A percentile compares a stretch with the other conserved stretches of the same genome.
Conservation (phyloP, 495 filamentous ascomycete species). For the Neurospora hispaniola region DNA sequence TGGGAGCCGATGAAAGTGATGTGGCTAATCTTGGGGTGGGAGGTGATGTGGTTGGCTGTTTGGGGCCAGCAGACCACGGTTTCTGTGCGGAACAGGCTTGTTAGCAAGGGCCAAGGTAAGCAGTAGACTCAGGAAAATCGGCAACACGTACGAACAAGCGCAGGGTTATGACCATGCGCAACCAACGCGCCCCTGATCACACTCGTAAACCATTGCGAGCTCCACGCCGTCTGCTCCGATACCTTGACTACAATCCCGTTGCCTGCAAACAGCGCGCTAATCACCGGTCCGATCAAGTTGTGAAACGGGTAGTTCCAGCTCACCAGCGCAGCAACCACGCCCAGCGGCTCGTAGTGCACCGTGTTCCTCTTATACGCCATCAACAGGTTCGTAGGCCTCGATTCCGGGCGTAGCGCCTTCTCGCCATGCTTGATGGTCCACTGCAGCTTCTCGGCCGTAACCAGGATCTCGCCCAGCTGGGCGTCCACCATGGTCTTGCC, state of each 20-base stretch:
- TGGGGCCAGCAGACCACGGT: slow-evolving; percentile 77
- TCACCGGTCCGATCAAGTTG: slow-evolving; percentile 85
- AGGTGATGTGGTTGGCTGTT: slow-evolving; percentile 71
- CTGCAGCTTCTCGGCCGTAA: slow-evolving; percentile 84
- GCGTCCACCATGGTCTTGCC: slow-evolving; percentile 95
- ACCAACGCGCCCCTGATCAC: slow-evolving; percentile 68
- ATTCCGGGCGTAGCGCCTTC: slow-evolving; percentile 59
- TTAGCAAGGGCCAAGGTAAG: neutral
- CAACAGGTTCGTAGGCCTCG: slow-evolving; percentile 70
- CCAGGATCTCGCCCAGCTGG: slow-evolving; percentile 84
- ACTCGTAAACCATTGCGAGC: slow-evolving; percentile 63
- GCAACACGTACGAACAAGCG: slow-evolving; percentile 48
- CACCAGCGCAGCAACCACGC: slow-evolving; percentile 83
- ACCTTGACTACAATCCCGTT: slow-evolving; percentile 87
- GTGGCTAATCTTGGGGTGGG: slow-evolving; percentile 73
- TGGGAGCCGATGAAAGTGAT: slow-evolving; percentile 96
- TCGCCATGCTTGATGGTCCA: slow-evolving; percentile 94
- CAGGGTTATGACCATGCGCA: slow-evolving; percentile 73
- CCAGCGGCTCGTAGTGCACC: slow-evolving; percentile 84
- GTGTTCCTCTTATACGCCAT: slow-evolving; percentile 94
- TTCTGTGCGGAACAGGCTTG: slow-evolving; percentile 21
- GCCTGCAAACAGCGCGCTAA: slow-evolving; percentile 85
- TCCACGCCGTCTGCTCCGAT: slow-evolving; percentile 92
- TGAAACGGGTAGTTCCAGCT: slow-evolving; percentile 98
- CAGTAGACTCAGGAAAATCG: neutral